Conservation (phyloP, 1,284 basidiomycete species). For the Ganoderma resinaceum region DNA sequence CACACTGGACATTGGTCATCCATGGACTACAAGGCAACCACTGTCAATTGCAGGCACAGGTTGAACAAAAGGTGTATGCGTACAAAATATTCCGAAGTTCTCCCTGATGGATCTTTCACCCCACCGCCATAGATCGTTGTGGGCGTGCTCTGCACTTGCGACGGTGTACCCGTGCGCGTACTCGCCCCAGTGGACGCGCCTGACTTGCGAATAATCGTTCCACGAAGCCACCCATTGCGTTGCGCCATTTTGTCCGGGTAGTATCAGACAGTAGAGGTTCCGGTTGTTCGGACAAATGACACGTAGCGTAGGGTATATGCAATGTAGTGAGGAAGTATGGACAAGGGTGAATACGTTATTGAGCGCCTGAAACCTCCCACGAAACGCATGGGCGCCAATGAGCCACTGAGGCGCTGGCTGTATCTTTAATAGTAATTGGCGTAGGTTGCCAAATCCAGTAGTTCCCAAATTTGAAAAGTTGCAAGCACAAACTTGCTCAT, state of each 20-base stretch:
- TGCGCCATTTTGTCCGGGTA: slow-evolving; percentile 21
- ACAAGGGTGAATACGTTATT: background rate
- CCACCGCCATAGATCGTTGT: slow-evolving; percentile 77
- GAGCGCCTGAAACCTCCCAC: background rate
- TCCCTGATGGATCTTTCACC: slow-evolving; percentile 82
- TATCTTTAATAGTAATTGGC: no score
- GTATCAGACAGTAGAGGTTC: background rate
- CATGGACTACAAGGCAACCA: slow-evolving; percentile 67
- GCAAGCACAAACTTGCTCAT: no score
- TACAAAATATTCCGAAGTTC: slow-evolving; percentile 80
- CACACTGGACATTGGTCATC: slow-evolving; percentile 98
- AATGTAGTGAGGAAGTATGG: background rate
- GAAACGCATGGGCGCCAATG: background rate
- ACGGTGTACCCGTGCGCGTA: slow-evolving; percentile 67
- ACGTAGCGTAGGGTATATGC: background rate
- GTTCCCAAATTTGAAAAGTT: no score
- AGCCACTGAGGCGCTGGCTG: no score
- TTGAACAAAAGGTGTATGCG: slow-evolving; percentile 38
- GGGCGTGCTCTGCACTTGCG: slow-evolving; percentile 72
- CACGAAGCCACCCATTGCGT: slow-evolving; percentile 62
- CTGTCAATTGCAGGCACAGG: slow-evolving; percentile 1
- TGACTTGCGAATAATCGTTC: slow-evolving; percentile 75
- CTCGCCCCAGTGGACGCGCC: slow-evolving; percentile 51
- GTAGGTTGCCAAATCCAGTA: no score
- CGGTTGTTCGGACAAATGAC: background rate